A percentile compares a stretch with the other conserved stretches of the same genome.
Evolutionary conservation across 345 rosid genomes (phyloP).

Genomic region (Pistacia integerrima): DNA sequence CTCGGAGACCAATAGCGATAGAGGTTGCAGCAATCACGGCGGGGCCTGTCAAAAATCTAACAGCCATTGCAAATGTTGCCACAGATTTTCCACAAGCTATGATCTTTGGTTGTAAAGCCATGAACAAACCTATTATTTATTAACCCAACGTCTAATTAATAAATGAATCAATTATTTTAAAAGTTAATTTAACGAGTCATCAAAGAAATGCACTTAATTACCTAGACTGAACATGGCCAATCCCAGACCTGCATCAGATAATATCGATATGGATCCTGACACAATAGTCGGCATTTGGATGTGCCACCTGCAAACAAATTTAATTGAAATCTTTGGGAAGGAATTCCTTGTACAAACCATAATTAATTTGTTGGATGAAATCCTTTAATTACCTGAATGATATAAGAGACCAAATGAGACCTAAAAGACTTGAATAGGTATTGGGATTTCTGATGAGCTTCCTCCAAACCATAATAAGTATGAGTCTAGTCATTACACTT

Average conservation of each 20-base stretch:
- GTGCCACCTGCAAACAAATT: conserved; percentile 21
- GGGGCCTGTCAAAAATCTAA: conserved; percentile 30
- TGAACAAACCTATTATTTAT: conserved; percentile 24
- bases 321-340: background rate
- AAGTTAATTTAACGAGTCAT: background rate
- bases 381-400: conserved; percentile 20
- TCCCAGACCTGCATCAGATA: conserved; percentile 34
- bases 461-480: conserved; percentile 35
- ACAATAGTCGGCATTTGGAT: conserved; percentile 31
- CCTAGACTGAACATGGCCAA: conserved; percentile 37
- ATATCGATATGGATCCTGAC: conserved; percentile 23
- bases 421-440: conserved; percentile 30
- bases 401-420: conserved; percentile 30
- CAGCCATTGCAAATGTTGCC: conserved; percentile 29
- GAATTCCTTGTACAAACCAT: background rate
- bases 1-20: conserved; percentile 30
- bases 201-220: background rate
- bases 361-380: too few relatives aligned
- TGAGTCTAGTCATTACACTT: conserved; percentile 31
- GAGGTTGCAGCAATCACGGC: conserved; percentile 30
- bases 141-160: background rate
- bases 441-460: conserved; percentile 37
- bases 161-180: background rate
- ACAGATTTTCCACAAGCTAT: conserved; percentile 30
- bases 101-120: conserved; percentile 32